These are phyloP conservation scores for Penicillium thymicola DNA, from an alignment of 2,329 filamentous ascomycete genomes.

Conservation along the genomic window DNA sequence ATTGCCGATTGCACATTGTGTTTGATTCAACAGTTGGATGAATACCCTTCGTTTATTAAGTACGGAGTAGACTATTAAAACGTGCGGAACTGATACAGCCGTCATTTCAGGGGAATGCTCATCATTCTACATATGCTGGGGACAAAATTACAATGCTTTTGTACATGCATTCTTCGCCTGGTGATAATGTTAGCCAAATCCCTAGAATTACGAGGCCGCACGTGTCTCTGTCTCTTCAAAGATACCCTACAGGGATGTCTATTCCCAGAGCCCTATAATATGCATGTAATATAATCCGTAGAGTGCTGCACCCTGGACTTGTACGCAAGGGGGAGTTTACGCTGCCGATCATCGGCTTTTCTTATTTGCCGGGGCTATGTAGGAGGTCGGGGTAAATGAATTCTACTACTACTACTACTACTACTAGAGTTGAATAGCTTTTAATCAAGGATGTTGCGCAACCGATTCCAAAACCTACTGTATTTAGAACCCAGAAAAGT, in stretches of 20 bases:
- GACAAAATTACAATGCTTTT: not conserved
- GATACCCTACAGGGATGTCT: not conserved
- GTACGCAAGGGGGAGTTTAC: not conserved
- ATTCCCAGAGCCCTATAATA: not conserved
- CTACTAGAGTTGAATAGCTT: too few species aligned
- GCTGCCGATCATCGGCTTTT: slow-evolving; percentile 4
- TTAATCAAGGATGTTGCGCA: too few species aligned
- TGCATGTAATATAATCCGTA: not conserved
- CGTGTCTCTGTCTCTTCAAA: not conserved
- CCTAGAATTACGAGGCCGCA: not conserved
- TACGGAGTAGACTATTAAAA: not conserved
- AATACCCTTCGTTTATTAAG: not conserved
- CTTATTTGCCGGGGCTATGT: slow-evolving; percentile 2
- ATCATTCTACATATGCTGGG: not conserved
- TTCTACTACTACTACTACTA: too few species aligned
- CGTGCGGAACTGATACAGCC: not conserved
- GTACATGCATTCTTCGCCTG: not conserved
- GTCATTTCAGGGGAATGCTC: not conserved
- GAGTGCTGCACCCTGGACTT: not conserved
- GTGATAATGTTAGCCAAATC: not conserved
- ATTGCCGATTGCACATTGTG: not conserved
- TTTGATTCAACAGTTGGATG: not conserved
- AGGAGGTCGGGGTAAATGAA: too few species aligned
- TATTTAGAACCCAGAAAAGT: too few species aligned
- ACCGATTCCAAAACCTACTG: too few species aligned